These are phyloP conservation scores for Aspergillus amoenus DNA, from an alignment of 2,329 filamentous ascomycete genomes.

Conservation along the genomic window DNA sequence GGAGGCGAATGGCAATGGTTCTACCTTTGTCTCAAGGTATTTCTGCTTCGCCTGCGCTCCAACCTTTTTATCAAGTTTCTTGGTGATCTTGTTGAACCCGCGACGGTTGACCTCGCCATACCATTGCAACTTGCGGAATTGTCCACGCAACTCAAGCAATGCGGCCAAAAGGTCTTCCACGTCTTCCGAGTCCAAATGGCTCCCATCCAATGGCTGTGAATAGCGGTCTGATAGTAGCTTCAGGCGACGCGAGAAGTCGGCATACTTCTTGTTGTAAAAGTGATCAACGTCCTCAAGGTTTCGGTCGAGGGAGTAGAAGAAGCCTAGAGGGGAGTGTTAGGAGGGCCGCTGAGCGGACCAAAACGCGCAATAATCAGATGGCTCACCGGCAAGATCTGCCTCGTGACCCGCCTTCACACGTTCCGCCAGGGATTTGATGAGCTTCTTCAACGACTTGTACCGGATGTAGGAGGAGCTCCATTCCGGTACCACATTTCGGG, in stretches of 20 bases:
- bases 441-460: constrained; percentile 73
- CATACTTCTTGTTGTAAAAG: constrained; percentile 96
- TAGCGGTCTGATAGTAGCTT: constrained; percentile 87
- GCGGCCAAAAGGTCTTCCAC: constrained; percentile 87
- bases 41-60: constrained; percentile 73
- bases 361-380: constrained; percentile 16
- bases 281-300: constrained; percentile 95
- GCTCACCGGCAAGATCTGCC: constrained; percentile 87
- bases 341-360: constrained; percentile 16
- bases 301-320: constrained; percentile 94
- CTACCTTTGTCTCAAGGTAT: constrained; percentile 88
- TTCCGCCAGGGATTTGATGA: constrained; percentile 76
- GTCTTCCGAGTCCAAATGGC: constrained; percentile 82
- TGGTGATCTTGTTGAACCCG: constrained; percentile 97
- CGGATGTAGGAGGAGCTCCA: constrained; percentile 53
- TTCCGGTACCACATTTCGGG: constrained; percentile 52
- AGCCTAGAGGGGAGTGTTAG: constrained; percentile 60
- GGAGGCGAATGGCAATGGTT: constrained; percentile 82
- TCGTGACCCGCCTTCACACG: constrained; percentile 68
- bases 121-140: constrained; percentile 91
- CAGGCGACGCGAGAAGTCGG: constrained; percentile 78
- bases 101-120: constrained; percentile 95
- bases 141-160: constrained; percentile 80
- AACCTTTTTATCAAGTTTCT: constrained; percentile 97
- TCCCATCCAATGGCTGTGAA: constrained; percentile 68